Base-by-base conservation (phyloP, 2,329 filamentous ascomycete species). In the Didymosphaeria variabile region DNA sequence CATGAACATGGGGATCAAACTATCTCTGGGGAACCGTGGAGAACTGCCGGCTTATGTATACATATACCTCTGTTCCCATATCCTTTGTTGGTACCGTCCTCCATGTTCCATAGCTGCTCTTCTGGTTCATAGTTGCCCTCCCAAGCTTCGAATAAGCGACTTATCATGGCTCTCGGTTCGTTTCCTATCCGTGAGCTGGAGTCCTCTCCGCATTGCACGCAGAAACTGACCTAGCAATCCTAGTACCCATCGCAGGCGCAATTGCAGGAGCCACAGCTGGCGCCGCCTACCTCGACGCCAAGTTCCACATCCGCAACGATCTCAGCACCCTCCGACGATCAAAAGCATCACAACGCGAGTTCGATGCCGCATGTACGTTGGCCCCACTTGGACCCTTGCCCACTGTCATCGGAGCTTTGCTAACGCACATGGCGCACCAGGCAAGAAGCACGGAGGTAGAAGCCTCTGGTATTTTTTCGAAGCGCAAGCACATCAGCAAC, bases 401-500 rank as follows among this genome's bases (percentile, higher is more conserved):
- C n/a, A 21, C 47, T 21, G 47, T 2, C 9, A 29, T 6, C 40
- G 44, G 38, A 36, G 34, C 17, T 26, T 19, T 12, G n/a, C 19
- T 63, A 58, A 58, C 59, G n/a, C 54, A 4, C 36, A 53, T 34
- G 13, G 13, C 55, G 46, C 50, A 64, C 58, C 38, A 85, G 86
- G 81, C 23, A 79, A 82, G 49, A 79, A 82, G 49, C 79, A 84
- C 46, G 85, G 86, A 13, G 82, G 84, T 23, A 68, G 83, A 8
- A 91, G 87, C 23, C 80, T 87, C 1, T 93, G 89, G 84, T 91
- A 91, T 75, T 78, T 86, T 58, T 88, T 93, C 71, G 86, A 89
- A 70, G 79, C 83, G 13, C 78, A 84, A 8, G 88, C 84, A 15
- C 79, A 82, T 46, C 77, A 79, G 21, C 81, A 85, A 32, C 85